Evolutionary conservation across 2,329 filamentous ascomycete species (phyloP), one percentile per base, ranked within the genome.

Genomic region (Hymenotorrendiella dingleyae): DNA sequence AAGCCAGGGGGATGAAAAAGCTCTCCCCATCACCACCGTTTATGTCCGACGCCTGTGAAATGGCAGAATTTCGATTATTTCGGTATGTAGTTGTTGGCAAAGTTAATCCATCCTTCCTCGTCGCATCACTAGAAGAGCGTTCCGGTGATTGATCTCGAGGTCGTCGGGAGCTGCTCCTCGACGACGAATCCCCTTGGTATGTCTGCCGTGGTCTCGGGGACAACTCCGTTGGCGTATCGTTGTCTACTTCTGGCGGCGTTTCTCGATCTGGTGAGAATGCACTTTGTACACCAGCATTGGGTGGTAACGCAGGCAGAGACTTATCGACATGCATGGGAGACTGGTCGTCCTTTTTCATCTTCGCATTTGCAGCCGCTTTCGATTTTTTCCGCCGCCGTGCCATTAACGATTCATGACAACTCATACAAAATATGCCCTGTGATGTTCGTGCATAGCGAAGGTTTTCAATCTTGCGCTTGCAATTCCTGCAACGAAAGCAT

Each of bases 391-490:
- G 78, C 52, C 91, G 78, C 50, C 91, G 76, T 37, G 91, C 88
- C 89, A 97, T 97, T 40, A 98, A 69, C 21, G 88, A 93, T 66
- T 98, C 93, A 62, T 98, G 93, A 63, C 93, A 98, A 60, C 84
- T 89, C 93, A 98, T 98, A 69, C 93, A 98, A 63, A 98, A 97
- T 56, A 98, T 98, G 47, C 93, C 93, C 66, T 97, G 93, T 6
- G 91, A 96, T 1, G 93, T 98, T 60, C 93, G 82, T 42, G 93
- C 93, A 78, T 97, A 98, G 63, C 91, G 83, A 52, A 98, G 73
- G 63, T 98, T 98, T 67, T 98, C 93, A 48, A 98, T 98, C 71
- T 96, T 96, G 63, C 86, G 82, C 72, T 97, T 98, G 74, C 93
- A 98, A 64, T 97, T 98, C 57, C 93, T 79, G 69, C 93, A 98